Conservation (phyloP, 352 stramenopile species). For the Phytophthora europaea region DNA sequence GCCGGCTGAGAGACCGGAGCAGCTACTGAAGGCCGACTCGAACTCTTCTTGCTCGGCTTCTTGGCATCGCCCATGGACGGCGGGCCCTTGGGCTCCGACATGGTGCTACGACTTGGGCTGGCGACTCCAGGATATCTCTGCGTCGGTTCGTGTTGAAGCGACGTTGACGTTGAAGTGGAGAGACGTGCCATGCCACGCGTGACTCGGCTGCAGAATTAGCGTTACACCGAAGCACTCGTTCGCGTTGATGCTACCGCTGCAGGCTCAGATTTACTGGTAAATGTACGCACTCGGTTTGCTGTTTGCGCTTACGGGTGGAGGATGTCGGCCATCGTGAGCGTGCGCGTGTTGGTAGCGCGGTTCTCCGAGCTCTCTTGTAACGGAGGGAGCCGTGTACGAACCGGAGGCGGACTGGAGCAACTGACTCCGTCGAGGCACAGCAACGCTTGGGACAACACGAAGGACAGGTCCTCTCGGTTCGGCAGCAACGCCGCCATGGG, state of each 20-base stretch:
- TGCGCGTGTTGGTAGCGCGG: constrained; percentile 6
- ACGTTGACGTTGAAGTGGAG: constrained; percentile 12
- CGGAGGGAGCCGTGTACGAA: neutral
- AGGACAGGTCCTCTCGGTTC: constrained; percentile 11
- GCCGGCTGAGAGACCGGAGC: constrained; percentile 19
- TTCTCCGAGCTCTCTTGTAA: neutral
- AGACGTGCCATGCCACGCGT: neutral
- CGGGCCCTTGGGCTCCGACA: constrained; percentile 52
- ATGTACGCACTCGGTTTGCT: neutral
- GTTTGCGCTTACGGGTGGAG: neutral
- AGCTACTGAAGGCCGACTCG: constrained; percentile 20
- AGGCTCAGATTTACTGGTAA: neutral
- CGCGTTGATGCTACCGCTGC: neutral
- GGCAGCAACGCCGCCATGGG: constrained; percentile 6
- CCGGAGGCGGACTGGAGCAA: neutral
- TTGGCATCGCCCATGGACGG: constrained; percentile 18
- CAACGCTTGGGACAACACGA: constrained; percentile 17
- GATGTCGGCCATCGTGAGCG: constrained; percentile 23
- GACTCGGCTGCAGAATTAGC: neutral
- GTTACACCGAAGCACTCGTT: neutral
- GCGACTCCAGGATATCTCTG: constrained; percentile 11
- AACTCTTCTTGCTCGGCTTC: constrained; percentile 55
- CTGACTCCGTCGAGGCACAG: constrained; percentile 3
- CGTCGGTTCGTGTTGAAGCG: constrained; percentile 21
- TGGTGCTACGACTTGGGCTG: constrained; percentile 11